Evolutionary conservation across 2,329 filamentous ascomycete species (phyloP).

Genomic region (Ophiocordyceps sinensis): DNA sequence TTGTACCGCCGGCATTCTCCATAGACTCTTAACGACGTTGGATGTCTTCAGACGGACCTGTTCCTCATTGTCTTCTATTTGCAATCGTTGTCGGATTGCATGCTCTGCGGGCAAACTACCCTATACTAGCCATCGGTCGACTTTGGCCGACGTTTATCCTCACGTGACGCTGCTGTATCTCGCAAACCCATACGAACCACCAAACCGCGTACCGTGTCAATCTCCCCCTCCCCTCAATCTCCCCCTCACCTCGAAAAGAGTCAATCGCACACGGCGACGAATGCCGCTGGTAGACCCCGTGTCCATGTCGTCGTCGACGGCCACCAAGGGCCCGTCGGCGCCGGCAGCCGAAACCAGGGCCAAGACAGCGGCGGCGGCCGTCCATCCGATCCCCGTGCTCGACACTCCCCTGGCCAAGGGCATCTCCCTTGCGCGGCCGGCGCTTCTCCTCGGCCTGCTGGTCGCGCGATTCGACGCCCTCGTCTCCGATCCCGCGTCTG

Average conservation of each 20-base stretch:
- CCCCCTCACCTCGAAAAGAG: neutral
- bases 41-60: too few species aligned
- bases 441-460: conserved; percentile 50
- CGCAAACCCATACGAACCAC: too few species aligned
- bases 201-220: too few species aligned
- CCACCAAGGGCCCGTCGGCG: conserved; percentile 13
- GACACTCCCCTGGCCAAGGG: conserved; percentile 24
- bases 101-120: too few species aligned
- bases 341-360: conserved; percentile 14
- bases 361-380: conserved; percentile 8
- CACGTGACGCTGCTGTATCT: too few species aligned
- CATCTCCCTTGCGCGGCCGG: conserved; percentile 53
- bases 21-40: too few species aligned
- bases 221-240: too few species aligned
- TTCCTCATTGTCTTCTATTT: too few species aligned
- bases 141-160: too few species aligned
- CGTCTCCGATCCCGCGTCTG: conserved; percentile 53
- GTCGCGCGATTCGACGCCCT: conserved; percentile 49
- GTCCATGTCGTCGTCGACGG: conserved; percentile 23
- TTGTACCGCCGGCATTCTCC: too few species aligned
- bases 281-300: conserved; percentile 19
- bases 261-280: neutral
- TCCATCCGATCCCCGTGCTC: conserved; percentile 23
- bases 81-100: too few species aligned
- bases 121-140: too few species aligned